A percentile compares a stretch with the other conserved stretches of the same genome.
Evolutionary conservation across 495 filamentous ascomycete species (phyloP).

Genomic region (Pyrenopolyporus hunteri): DNA sequence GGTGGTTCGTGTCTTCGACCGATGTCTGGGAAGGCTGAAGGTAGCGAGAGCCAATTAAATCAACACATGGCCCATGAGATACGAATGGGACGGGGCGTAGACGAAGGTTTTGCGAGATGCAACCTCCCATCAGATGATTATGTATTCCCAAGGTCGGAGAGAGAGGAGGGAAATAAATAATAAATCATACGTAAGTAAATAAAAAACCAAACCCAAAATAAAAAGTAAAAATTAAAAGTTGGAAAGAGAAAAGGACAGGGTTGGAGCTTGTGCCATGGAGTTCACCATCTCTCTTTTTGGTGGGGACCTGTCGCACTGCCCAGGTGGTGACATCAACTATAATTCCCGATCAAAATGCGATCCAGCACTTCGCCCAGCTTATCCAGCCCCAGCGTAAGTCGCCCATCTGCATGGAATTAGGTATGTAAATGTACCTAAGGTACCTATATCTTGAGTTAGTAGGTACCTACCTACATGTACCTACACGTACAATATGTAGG

Average conservation of each 20-base stretch:
- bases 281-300: conserved; percentile 29
- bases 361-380: too few relatives aligned
- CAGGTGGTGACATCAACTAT: conserved; percentile 3
- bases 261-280: conserved; percentile 24
- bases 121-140: not conserved
- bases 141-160: not conserved
- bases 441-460: too few relatives aligned
- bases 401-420: too few relatives aligned
- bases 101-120: conserved; percentile 2
- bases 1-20: conserved; percentile 10
- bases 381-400: too few relatives aligned
- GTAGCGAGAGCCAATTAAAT: conserved; percentile 15
- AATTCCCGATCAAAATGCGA: not conserved
- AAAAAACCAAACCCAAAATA: too few relatives aligned
- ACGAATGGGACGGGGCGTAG: not conserved
- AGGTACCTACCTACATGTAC: too few relatives aligned
- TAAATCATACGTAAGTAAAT: too few relatives aligned
- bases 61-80: conserved; percentile 25
- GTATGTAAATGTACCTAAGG: too few relatives aligned
- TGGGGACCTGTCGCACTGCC: conserved; percentile 30
- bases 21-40: conserved; percentile 4
- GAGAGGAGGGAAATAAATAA: too few relatives aligned
- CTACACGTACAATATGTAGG: too few relatives aligned
- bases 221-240: not conserved
- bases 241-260: not conserved